Percentiles rank a stretch among this genome's conserved stretches.
phyloP scores from a whole-genome alignment of 495 filamentous ascomycete genomes.

The Trichoderma reesei region DNA sequence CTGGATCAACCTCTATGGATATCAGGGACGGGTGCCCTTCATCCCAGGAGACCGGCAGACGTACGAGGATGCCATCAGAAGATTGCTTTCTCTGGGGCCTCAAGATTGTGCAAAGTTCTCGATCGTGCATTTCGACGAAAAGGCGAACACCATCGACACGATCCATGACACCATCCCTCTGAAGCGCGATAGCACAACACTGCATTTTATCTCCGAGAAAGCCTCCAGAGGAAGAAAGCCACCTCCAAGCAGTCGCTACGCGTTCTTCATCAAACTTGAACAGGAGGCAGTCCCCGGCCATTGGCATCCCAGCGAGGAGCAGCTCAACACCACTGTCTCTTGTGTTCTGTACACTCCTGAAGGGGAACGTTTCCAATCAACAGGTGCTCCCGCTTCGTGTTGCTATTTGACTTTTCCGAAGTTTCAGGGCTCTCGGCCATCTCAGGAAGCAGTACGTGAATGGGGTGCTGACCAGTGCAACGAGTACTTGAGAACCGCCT shows the following conservation, averaged over 20 bases:
- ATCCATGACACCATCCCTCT: background rate
- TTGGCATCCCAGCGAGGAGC: background rate
- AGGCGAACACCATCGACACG: background rate
- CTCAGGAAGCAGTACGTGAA: background rate
- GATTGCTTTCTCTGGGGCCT: background rate
- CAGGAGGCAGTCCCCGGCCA: background rate
- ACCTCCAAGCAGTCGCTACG: background rate
- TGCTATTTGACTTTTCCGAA: background rate
- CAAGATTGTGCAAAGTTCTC: background rate
- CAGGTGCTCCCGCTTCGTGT: background rate
- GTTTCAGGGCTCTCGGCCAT: background rate
- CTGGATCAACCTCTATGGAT: background rate
- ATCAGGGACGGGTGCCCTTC: background rate
- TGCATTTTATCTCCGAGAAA: background rate
- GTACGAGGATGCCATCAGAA: background rate
- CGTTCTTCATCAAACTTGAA: background rate
- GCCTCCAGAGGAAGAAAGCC: background rate
- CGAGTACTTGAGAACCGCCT: background rate
- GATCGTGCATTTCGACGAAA: background rate
- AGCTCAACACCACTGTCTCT: background rate
- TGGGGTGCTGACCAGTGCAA: background rate
- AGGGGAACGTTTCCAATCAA: background rate
- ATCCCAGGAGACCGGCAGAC: background rate
- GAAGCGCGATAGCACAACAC: background rate
- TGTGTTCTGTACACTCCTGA: background rate